Evolutionary conservation across 148 eudicot species (phyloP), one percentile per base, ranked within the genome.

Genomic region (Rhododendron molle): DNA sequence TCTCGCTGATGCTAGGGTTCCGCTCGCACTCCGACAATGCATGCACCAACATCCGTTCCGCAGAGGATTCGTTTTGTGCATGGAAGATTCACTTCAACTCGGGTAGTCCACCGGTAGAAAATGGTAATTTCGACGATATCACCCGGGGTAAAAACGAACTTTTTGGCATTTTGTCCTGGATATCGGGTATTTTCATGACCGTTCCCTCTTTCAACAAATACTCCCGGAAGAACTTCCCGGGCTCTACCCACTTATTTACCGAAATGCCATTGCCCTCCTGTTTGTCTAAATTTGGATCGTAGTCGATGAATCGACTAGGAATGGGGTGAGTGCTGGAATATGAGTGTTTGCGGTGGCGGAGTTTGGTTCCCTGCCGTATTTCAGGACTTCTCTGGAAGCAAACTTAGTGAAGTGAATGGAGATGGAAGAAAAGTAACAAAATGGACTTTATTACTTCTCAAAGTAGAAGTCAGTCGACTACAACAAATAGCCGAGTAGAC

Each of bases 151-250:
- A 90, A 90, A 96, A 96, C 3, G 98, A 95, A 88, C 99, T 91
- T 83, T 62, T 85, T 18, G 99, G 99, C 99, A 94, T 92, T 83
- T 88, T 93, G 21, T 96, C 99, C 52, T 36, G 83, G 23, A 96
- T 95, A 81, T 96, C 92, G 14, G 99, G 98, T 97, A 96, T 94
- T 84, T 84, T 91, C 90, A 94, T 91, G 0, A 89, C 76, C 3
- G 74, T 91, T 21, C 98, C 96, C 82, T 88, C 83, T 72, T 91
- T 92, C 86, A 96, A 43, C 94, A 93, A 86, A 52, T 86, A 83
- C 81, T 96, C 99, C 83, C 98, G 91, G 71, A 96, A 96, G 88
- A 96, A 96, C 81, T 91, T 95, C 1, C 94, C 97, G 87, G 88
- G 89, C 72, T 94, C 95, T 0, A 92, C 94, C 82, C 87, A 89